These are phyloP conservation scores for Onygenales sp. DNA, from an alignment of 2,329 filamentous ascomycete genomes.

Conservation along the genomic window DNA sequence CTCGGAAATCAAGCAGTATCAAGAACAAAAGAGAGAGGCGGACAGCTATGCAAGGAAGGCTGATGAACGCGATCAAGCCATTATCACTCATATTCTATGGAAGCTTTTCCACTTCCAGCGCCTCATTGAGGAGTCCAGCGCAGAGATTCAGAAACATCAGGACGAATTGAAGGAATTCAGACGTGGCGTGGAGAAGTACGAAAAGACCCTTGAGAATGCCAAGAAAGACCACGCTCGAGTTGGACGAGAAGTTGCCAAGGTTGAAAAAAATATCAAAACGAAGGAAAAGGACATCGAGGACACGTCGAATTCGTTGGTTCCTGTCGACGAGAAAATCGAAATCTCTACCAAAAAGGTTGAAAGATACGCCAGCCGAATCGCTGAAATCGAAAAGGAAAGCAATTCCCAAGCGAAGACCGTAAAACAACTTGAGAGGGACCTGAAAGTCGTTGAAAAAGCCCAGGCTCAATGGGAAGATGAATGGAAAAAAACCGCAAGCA, in stretches of 20 bases:
- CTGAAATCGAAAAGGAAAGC: constrained; percentile 64
- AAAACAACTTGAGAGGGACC: constrained; percentile 67
- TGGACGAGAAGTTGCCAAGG: constrained; percentile 64
- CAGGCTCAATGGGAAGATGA: constrained; percentile 81
- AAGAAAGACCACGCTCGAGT: constrained; percentile 74
- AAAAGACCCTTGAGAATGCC: constrained; percentile 69
- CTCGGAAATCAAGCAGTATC: constrained; percentile 94
- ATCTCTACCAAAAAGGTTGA: constrained; percentile 65
- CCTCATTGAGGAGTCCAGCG: constrained; percentile 83
- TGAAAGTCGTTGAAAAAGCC: constrained; percentile 79
- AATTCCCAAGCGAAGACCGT: constrained; percentile 60
- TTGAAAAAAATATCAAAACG: constrained; percentile 74
- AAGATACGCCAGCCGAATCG: constrained; percentile 57
- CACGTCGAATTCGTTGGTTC: constrained; percentile 73
- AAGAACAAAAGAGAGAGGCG: constrained; percentile 91
- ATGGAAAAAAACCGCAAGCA: constrained; percentile 73
- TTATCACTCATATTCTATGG: constrained; percentile 91
- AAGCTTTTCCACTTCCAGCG: constrained; percentile 93
- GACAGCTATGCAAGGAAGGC: constrained; percentile 88
- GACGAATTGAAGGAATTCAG: constrained; percentile 89
- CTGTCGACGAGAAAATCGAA: constrained; percentile 83
- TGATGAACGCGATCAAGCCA: constrained; percentile 79
- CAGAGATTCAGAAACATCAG: constrained; percentile 84
- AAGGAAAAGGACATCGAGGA: constrained; percentile 85
- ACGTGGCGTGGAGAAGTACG: constrained; percentile 76